Base-by-base conservation (phyloP, 371 early-diverging fungal genomes). In the Mucor saturninus region DNA sequence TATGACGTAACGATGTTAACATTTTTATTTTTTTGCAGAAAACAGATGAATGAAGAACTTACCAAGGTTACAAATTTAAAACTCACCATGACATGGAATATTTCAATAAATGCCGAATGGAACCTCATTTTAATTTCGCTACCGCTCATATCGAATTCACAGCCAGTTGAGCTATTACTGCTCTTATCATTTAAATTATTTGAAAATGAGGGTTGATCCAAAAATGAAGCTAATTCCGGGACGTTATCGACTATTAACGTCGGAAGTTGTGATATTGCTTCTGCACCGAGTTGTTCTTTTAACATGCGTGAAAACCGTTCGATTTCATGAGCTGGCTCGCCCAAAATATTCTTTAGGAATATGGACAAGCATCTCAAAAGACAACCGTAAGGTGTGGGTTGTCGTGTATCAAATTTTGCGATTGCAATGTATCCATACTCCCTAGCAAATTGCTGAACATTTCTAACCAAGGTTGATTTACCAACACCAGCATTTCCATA, bases 61-160 rank as follows among this genome's bases (percentile, higher is more conserved):
- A 81, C 81, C 64, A 81, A 55, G 0, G 81, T 81, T 4, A 78
- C 67, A 64, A 81, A 77, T 55, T 74, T 77, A 56, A 72, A 78
- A n/a, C 72, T 67, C 11, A 73, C 75, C 72, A 81, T 78, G 30
- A 76, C 76, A 59, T 76, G 73, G 52, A 81, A 77, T 26, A 81
- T 78, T 58, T 77, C 76, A 40, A 73, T 71, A 26, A 81, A 77
- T 10, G 78, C 76, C 15, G 81, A 72, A 48, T 81, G 81, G 43
- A 81, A 81, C 11, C 78, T 56, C 49, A 72, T 53, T 42, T 73
- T 78, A 38, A 71, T 81, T 48, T 81, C 81, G 9, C 68, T 69
- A 8, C 80, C 74, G 29, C 73, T 69, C 51, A 77, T 73, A 32
- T 74, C 76, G 30, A 53, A 61, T 48, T 70, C 71, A 37, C 68